Evolutionary conservation across 2,329 filamentous ascomycete genomes (phyloP).

Genomic region (Scortechinia acanthostroma): DNA sequence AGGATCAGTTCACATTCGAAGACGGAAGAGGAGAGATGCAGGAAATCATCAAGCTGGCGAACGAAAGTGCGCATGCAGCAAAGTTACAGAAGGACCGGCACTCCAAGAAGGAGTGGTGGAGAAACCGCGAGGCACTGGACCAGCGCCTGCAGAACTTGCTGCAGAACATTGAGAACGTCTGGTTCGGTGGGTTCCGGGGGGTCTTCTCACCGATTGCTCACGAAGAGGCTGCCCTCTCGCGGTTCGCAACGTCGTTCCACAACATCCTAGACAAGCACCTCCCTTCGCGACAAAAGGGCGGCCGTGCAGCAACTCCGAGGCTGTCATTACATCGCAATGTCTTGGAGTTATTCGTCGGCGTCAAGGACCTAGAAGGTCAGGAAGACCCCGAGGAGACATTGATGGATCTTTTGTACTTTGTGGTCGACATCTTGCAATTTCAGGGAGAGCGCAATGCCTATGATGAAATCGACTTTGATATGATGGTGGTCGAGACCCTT

Average conservation of each 20-base stretch:
- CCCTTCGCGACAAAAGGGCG: constrained; percentile 49
- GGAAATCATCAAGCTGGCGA: constrained; percentile 59
- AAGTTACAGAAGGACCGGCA: constrained; percentile 42
- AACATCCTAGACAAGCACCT: constrained; percentile 58
- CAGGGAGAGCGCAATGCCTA: constrained; percentile 70
- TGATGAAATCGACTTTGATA: constrained; percentile 69
- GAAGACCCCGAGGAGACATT: constrained; percentile 60
- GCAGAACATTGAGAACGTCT: constrained; percentile 65
- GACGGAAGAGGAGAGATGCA: constrained; percentile 53
- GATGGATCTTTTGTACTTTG: constrained; percentile 66
- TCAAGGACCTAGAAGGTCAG: constrained; percentile 51
- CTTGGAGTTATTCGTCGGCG: constrained; percentile 60
- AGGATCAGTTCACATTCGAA: constrained; percentile 58
- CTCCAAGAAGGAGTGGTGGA: constrained; percentile 64
- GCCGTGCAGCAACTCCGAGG: constrained; percentile 26
- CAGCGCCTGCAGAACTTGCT: constrained; percentile 54
- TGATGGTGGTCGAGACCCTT: constrained; percentile 59
- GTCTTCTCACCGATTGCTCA: constrained; percentile 53
- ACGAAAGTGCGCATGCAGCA: constrained; percentile 55
- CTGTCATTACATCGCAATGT: constrained; percentile 48
- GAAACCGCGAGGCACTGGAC: constrained; percentile 59
- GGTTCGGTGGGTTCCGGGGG: constrained; percentile 68
- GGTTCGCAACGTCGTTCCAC: constrained; percentile 55
- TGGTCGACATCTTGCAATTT: constrained; percentile 71
- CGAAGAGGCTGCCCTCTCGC: constrained; percentile 40